Evolutionary conservation across 768 basidiomycete genomes (phyloP).

Genomic region (Tylopilus sp.): DNA sequence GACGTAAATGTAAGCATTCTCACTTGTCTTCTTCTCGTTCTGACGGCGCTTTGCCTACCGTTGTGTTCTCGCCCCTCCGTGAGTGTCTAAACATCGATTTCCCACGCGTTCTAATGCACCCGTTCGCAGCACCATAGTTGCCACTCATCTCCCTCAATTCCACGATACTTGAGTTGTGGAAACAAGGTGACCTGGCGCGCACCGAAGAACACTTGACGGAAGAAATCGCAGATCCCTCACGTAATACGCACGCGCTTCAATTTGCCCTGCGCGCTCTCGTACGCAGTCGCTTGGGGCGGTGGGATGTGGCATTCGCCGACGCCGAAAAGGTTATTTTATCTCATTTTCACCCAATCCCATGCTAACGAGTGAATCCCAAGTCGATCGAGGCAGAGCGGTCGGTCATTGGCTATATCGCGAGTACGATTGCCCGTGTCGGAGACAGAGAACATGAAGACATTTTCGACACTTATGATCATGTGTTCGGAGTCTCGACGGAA

Average conservation of each 20-base stretch:
- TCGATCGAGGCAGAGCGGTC: background rate
- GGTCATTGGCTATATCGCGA: background rate
- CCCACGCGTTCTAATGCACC: background rate
- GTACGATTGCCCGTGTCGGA: background rate
- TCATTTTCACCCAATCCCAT: background rate
- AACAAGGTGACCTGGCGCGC: background rate
- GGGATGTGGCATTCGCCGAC: background rate
- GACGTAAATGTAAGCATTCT: background rate
- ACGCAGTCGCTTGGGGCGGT: background rate
- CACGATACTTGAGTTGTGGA: background rate
- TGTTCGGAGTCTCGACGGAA: background rate
- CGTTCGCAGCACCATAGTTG: background rate
- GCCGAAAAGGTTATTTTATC: background rate
- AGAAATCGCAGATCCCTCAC: background rate
- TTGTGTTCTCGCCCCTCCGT: too few species aligned
- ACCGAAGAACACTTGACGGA: background rate
- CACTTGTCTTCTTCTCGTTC: too few species aligned
- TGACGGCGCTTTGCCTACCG: too few species aligned
- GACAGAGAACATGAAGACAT: background rate
- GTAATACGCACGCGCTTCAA: background rate
- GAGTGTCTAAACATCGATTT: background rate
- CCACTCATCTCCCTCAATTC: background rate
- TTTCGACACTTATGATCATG: conserved; percentile 8
- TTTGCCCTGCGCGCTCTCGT: background rate
- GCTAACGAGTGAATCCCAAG: background rate